A percentile compares a stretch with the other conserved stretches of the same genome.
These are phyloP conservation scores for Polytolypa hystricis DNA, from an alignment of 2,329 filamentous ascomycete species.

Conservation along the genomic window DNA sequence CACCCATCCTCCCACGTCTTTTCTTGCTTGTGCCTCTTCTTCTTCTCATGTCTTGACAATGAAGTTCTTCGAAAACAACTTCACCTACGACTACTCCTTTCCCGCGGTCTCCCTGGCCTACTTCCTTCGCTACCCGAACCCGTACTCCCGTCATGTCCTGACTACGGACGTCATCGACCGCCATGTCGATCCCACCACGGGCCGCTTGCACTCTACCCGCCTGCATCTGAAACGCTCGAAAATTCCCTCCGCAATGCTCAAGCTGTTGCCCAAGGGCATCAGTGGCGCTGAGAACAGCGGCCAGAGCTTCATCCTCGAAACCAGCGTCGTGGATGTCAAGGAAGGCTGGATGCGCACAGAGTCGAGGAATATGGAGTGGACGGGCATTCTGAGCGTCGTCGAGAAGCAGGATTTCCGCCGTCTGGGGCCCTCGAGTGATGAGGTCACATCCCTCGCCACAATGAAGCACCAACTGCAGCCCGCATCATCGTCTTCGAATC, in stretches of 20 bases:
- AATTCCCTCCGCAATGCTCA: slow-evolving; percentile 49
- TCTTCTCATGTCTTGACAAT: too few relatives aligned
- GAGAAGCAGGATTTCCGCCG: slow-evolving; percentile 49
- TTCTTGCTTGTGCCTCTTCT: too few relatives aligned
- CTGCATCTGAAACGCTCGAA: slow-evolving; percentile 54
- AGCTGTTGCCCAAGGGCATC: slow-evolving; percentile 49
- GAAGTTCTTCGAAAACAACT: slow-evolving; percentile 45
- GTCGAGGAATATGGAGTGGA: slow-evolving; percentile 55
- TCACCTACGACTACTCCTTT: slow-evolving; percentile 55
- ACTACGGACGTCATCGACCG: slow-evolving; percentile 56
- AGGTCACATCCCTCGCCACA: slow-evolving; percentile 9
- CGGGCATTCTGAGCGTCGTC: slow-evolving; percentile 51
- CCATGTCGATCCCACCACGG: slow-evolving; percentile 47
- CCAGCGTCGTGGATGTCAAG: slow-evolving; percentile 48
- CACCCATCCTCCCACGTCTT: too few relatives aligned
- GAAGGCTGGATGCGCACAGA: slow-evolving; percentile 58
- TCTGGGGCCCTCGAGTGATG: slow-evolving; percentile 20
- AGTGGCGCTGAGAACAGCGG: slow-evolving; percentile 47
- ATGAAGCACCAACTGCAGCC: slow-evolving; percentile 13
- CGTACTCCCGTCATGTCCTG: slow-evolving; percentile 54
- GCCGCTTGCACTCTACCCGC: slow-evolving; percentile 50
- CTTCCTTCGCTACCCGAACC: slow-evolving; percentile 58
- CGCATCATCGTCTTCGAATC: slow-evolving; percentile 11
- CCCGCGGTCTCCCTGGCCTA: slow-evolving; percentile 56
- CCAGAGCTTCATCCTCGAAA: slow-evolving; percentile 54